Base-by-base conservation (phyloP, 495 filamentous ascomycete genomes). In the Mycothermus thermophilus region DNA sequence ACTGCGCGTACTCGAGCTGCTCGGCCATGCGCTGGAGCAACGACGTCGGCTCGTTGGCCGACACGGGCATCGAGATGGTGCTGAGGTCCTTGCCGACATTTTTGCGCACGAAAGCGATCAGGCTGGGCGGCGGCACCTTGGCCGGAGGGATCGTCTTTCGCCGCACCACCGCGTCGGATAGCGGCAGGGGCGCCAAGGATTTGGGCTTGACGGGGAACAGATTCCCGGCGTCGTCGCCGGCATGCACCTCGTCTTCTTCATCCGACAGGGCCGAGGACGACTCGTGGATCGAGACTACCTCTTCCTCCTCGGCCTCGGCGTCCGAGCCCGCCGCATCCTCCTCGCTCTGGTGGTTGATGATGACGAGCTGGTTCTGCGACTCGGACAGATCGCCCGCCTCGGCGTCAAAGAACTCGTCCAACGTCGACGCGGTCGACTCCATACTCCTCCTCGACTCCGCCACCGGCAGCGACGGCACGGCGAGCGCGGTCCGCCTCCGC, bases 31-130 rank as follows among this genome's bases (percentile, higher is more conserved):
- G 79, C 54, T 97, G 90, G 3, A 93, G 67, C 3, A 88, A 54
- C 0, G 87, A 95, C 2, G 79, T 75, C 1, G 90, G 92, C 51
- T 97, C 90, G 57, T 97, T 97, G 13, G 88, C 77, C 14, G 86
- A 88, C 4, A 95, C 90, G 0, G 90, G 90, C 92, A 96, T 97
- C 22, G 83, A 80, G 51, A 96, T 86, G 3, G 84, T 87, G 32
- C 84, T 93, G 5, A 97, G 63, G 54, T 97, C 90, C 60, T 96
- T 96, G 44, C 90, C 90, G 9, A 95, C 90, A 43, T 97, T 97
- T 54, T 95, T 97, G 49, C 92, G 83, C 8, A 96, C 64, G 53
- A 95, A 93, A 1, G 82, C 79, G 38, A 97, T 90, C 20, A 97
- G 62, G 57, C 83, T 93, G 0, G 90, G 90, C 0, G 92, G 88